Evolutionary conservation across 2,329 filamentous ascomycete genomes (phyloP).

Genomic region (Penicillium crustosum): DNA sequence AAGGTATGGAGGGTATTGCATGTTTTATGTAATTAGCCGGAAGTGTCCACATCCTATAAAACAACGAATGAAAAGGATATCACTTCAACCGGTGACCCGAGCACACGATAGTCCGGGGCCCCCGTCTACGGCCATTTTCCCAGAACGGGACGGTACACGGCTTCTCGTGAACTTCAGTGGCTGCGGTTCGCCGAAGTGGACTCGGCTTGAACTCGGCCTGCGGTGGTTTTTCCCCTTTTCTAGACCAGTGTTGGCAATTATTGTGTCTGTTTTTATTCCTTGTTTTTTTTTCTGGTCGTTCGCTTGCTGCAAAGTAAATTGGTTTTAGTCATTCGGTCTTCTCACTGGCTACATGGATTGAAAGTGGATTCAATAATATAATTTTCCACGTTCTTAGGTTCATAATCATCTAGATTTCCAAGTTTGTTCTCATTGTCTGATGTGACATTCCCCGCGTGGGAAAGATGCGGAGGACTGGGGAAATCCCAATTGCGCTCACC

Average conservation of each 20-base stretch:
- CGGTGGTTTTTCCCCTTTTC: not conserved
- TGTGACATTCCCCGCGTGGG: constrained; percentile 5
- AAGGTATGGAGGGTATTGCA: not conserved
- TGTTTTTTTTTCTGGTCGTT: not conserved
- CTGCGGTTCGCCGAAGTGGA: constrained; percentile 18
- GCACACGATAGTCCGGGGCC: constrained; percentile 20
- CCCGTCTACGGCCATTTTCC: constrained; percentile 20
- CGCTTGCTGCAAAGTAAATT: not conserved
- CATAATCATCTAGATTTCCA: not conserved
- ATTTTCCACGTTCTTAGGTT: not conserved
- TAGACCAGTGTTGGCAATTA: not conserved
- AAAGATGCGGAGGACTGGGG: constrained; percentile 10
- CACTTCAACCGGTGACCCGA: not conserved
- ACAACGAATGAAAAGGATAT: not conserved
- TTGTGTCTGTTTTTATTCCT: not conserved
- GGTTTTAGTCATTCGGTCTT: not conserved
- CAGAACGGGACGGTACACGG: constrained; percentile 16
- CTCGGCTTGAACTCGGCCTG: constrained; percentile 10
- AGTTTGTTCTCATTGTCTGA: not conserved
- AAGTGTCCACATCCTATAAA: constrained; percentile 7
- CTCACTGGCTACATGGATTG: not conserved
- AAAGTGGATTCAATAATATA: not conserved
- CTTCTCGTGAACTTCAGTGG: constrained; percentile 10
- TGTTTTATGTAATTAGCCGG: constrained; percentile 11
- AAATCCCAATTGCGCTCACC: constrained; percentile 5